Evolutionary conservation across 2,329 filamentous ascomycete species (phyloP).

Genomic region (Colletotrichum sp.): DNA sequence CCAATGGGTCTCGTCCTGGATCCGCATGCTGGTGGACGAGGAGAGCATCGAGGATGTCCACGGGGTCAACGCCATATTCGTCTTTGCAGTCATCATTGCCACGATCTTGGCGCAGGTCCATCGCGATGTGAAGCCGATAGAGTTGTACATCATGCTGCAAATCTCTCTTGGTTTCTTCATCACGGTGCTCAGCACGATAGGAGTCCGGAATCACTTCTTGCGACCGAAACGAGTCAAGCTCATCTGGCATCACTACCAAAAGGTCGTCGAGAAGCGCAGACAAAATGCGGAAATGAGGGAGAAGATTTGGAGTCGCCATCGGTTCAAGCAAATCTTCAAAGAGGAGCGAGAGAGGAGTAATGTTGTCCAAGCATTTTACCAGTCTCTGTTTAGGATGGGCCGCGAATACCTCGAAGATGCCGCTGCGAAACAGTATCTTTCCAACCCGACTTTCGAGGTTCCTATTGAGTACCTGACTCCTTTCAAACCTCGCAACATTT

Average conservation of each 20-base stretch:
- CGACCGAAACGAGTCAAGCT: background rate
- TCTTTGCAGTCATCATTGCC: background rate
- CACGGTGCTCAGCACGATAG: background rate
- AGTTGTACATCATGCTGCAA: background rate
- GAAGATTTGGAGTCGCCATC: background rate
- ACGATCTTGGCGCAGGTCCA: background rate
- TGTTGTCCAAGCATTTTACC: background rate
- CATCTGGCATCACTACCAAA: background rate
- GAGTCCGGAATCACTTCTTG: background rate
- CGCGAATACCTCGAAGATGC: background rate
- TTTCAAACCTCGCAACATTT: background rate
- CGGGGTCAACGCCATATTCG: background rate
- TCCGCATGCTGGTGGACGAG: background rate
- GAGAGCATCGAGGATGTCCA: background rate
- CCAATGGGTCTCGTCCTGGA: background rate
- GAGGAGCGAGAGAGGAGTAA: background rate
- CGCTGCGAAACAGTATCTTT: background rate
- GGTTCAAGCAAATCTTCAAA: background rate
- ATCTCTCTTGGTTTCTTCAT: background rate
- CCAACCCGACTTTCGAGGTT: background rate
- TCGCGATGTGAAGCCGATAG: background rate
- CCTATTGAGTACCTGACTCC: background rate
- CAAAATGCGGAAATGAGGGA: background rate
- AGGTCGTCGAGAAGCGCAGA: background rate
- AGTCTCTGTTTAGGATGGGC: background rate